Evolutionary conservation across 768 basidiomycete genomes (phyloP).

Genomic region (Boletus insuetus): DNA sequence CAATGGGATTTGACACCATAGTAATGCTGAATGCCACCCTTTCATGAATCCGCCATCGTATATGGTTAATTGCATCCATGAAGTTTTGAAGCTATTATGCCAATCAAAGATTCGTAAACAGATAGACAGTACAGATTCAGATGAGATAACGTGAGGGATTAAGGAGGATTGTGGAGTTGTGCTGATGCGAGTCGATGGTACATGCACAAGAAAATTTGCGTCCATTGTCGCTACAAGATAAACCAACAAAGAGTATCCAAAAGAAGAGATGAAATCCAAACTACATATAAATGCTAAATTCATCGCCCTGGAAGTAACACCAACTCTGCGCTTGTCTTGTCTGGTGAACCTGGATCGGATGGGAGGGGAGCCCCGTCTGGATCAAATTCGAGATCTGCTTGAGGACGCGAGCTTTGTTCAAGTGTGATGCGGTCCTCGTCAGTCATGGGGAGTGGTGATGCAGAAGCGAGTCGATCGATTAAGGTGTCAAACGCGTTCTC

Average conservation of each 20-base stretch:
- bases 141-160: conserved; percentile 10
- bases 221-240: conserved; percentile 20
- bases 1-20: too few relatives aligned
- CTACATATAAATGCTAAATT: not conserved
- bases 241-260: conserved; percentile 4
- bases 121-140: conserved; percentile 14
- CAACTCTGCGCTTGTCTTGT: conserved; percentile 39
- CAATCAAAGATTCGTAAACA: conserved; percentile 7
- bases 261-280: not conserved
- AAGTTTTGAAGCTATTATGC: too few relatives aligned
- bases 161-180: not conserved
- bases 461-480: conserved; percentile 39
- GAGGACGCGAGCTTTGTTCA: conserved; percentile 15
- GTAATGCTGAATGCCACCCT: too few relatives aligned
- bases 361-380: conserved; percentile 41
- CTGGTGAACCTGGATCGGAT: conserved; percentile 41
- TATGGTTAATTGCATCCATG: too few relatives aligned
- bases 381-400: conserved; percentile 33
- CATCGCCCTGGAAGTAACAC: conserved; percentile 47
- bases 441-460: conserved; percentile 37
- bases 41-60: too few relatives aligned
- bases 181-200: conserved; percentile 14
- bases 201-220: conserved; percentile 17
- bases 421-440: conserved; percentile 27
- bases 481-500: conserved; percentile 35